Base-by-base conservation (phyloP, 2,329 filamentous ascomycete species). In the Verticillium zaregamsianum region DNA sequence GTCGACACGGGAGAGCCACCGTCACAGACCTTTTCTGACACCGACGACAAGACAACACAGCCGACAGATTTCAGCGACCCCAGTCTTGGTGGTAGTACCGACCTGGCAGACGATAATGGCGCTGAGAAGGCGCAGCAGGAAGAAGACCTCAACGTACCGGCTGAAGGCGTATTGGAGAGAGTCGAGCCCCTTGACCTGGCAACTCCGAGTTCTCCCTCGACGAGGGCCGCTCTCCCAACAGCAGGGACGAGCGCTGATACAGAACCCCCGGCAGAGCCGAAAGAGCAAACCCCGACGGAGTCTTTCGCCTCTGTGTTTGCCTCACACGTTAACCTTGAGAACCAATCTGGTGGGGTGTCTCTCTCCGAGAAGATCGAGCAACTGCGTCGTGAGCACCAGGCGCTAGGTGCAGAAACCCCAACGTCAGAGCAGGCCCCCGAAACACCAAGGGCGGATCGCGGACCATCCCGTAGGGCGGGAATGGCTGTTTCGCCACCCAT, bases 111-210 rank as follows among this genome's bases (percentile, higher is more conserved):
- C 25, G 62, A 62, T 20, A 45, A 57, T 20, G 23, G 2, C 12
- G 28, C 45, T 25, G 33, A 49, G 17, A 20, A 28, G 17, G 66
- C 72, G 33, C 71, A 70, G 20, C 64, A 65, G 37, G 61, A 60
- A 2, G 59, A 59, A 8, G 56, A 66, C 20, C 68, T 66, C 31
- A 76, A 77, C 33, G 62, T 69, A 9, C 63, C 69, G 5, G 64
- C 73, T 7, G 74, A 77, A 57, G 72, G 67, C 3, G 71, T 72
- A n/a, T 71, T 82, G 2, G 80, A 82, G 23, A 74, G 79, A 61
- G 77, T 82, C 1, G 80, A 83, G 57, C 78, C 81, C 2, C 69
- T 85, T 5, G 82, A 86, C 63, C 71, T 85, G 17, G 81, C 81
- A 6, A 77, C 75, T 3, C 71, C 75, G 1, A 71, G 68, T 57